Evolutionary conservation across 2,329 filamentous ascomycete species (phyloP).

Genomic region (Blastomyces gilchristii): DNA sequence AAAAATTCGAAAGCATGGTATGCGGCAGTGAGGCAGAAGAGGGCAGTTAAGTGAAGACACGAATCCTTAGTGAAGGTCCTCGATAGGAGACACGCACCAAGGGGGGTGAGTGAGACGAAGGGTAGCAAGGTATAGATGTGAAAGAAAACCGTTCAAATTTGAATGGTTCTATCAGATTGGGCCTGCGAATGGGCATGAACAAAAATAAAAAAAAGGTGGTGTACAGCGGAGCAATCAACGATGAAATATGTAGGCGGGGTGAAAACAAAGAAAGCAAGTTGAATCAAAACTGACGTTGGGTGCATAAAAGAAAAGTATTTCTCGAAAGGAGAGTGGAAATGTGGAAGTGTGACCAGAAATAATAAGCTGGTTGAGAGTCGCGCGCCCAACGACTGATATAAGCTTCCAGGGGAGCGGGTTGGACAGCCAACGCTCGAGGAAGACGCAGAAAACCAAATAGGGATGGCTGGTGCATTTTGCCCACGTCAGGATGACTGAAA

Average conservation of each 20-base stretch:
- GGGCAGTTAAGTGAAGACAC: conserved; percentile 7
- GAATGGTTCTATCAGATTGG: conserved; percentile 2
- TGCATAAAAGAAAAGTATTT: conserved; percentile 14
- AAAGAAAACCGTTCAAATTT: conserved; percentile 10
- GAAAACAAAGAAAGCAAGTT: conserved; percentile 7
- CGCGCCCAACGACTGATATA: background rate
- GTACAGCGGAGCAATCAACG: conserved; percentile 14
- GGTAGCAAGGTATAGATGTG: background rate
- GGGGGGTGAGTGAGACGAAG: conserved; percentile 2
- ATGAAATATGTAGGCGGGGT: conserved; percentile 4
- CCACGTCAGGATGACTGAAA: conserved; percentile 10
- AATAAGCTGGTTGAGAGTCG: conserved; percentile 5
- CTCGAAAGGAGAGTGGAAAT: conserved; percentile 4
- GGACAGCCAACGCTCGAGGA: conserved; percentile 4
- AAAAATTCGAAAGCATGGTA: conserved; percentile 7
- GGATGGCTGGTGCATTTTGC: conserved; percentile 11
- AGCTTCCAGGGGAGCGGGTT: conserved; percentile 3
- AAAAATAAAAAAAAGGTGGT: conserved; percentile 9
- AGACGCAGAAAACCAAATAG: conserved; percentile 10
- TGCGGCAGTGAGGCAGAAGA: conserved; percentile 6
- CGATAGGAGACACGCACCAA: conserved; percentile 13
- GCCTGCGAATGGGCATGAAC: conserved; percentile 7
- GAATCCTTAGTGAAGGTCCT: conserved; percentile 3
- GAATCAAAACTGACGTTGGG: conserved; percentile 9
- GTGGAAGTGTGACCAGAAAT: conserved; percentile 7